Evolutionary conservation across 148 eudicot genomes (phyloP).

Genomic region (Rhododendron henanense): DNA sequence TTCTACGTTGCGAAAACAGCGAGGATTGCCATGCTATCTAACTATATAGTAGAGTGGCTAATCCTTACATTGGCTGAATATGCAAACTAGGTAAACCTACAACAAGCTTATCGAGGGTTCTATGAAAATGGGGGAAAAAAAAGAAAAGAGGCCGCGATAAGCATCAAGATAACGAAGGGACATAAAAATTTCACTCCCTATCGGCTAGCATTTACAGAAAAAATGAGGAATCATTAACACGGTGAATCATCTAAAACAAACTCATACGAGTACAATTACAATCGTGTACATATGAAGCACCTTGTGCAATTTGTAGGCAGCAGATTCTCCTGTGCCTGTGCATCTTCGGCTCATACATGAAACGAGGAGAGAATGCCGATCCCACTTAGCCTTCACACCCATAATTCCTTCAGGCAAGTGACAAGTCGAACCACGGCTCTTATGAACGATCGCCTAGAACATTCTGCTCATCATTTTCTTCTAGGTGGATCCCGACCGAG

Average conservation of each 20-base stretch:
- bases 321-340: neutral
- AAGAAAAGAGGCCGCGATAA: neutral
- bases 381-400: neutral
- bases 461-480: constrained; percentile 35
- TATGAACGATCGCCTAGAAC: neutral
- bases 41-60: too few species aligned
- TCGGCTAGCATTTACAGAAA: neutral
- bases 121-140: neutral
- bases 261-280: neutral
- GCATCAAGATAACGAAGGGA: neutral
- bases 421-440: neutral
- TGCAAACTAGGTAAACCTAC: neutral
- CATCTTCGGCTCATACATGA: neutral
- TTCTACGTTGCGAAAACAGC: neutral
- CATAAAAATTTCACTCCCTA: neutral
- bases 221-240: neutral
- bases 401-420: neutral
- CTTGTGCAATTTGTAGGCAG: neutral
- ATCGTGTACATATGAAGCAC: too few species aligned
- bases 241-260: neutral
- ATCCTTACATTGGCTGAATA: too few species aligned
- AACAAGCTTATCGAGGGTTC: neutral
- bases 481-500: constrained; percentile 75
- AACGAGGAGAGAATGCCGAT: neutral
- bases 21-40: neutral